These are phyloP conservation scores for Epichloe sp. DNA, from an alignment of 2,329 filamentous ascomycete genomes.

Conservation along the genomic window DNA sequence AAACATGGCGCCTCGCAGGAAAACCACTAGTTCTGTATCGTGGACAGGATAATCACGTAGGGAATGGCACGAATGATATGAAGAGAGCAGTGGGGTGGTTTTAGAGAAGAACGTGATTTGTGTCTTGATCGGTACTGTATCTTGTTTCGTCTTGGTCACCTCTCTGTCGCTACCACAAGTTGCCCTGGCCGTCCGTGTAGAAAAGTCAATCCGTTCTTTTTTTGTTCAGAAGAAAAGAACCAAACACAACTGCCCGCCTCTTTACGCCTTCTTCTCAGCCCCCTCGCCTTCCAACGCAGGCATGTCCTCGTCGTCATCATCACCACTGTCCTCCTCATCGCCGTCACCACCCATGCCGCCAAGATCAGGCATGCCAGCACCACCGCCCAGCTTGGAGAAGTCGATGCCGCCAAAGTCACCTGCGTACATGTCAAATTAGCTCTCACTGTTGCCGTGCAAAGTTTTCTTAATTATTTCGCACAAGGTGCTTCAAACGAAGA, in stretches of 20 bases:
- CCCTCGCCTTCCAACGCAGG: slow-evolving; percentile 52
- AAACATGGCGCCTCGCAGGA: background rate
- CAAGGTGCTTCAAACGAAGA: background rate
- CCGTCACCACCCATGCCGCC: slow-evolving; percentile 34
- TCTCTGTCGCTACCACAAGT: background rate
- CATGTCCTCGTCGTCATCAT: slow-evolving; percentile 66
- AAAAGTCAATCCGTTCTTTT: background rate
- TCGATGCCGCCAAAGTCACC: slow-evolving; percentile 79
- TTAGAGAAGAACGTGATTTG: background rate
- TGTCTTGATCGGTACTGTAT: slow-evolving; percentile 1
- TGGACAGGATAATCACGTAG: too few relatives aligned
- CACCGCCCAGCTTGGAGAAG: slow-evolving; percentile 77
- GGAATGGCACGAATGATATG: background rate
- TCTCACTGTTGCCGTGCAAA: background rate
- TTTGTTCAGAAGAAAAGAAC: background rate
- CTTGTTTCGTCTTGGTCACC: background rate
- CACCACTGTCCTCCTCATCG: slow-evolving; percentile 35
- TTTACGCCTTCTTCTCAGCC: slow-evolving; percentile 26
- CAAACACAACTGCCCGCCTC: background rate
- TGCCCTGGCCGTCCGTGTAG: background rate
- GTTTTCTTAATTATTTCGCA: background rate
- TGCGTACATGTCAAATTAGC: slow-evolving; percentile 1
- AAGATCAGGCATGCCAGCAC: slow-evolving; percentile 17
- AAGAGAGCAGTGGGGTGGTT: too few relatives aligned
- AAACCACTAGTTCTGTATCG: too few relatives aligned